phyloP scores from a whole-genome alignment of 768 basidiomycete genomes.

The Trametes cingulata region DNA sequence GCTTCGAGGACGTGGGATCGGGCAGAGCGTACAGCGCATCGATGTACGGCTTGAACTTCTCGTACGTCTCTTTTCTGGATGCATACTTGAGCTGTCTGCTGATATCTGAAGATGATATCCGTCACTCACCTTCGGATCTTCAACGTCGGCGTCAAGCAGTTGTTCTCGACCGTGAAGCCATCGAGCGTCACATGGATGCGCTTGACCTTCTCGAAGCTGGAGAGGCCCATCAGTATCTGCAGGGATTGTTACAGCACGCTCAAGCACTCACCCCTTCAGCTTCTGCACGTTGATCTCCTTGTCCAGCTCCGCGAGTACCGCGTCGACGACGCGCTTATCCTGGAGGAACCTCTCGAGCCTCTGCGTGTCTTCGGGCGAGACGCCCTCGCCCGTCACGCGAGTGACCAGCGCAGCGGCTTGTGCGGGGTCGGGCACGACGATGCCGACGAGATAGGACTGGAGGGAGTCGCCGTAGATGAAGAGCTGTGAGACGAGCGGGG shows the following conservation, averaged over 20 bases:
- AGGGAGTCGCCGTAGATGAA: conserved; percentile 90
- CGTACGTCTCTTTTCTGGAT: conserved; percentile 68
- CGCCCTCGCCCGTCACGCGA: conserved; percentile 47
- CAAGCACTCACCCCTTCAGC: conserved; percentile 69
- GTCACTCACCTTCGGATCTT: conserved; percentile 67
- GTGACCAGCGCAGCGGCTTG: conserved; percentile 64
- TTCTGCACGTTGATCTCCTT: conserved; percentile 61
- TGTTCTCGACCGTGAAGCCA: conserved; percentile 78
- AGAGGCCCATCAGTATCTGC: not conserved
- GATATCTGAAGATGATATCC: too few species aligned
- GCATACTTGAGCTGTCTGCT: not conserved
- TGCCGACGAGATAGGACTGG: conserved; percentile 79
- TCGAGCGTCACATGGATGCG: conserved; percentile 73
- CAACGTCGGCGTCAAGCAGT: conserved; percentile 86
- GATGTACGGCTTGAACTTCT: conserved; percentile 69
- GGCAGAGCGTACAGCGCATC: conserved; percentile 74
- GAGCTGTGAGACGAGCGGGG: conserved; percentile 72
- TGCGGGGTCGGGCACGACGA: conserved; percentile 85
- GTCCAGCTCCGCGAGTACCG: conserved; percentile 55
- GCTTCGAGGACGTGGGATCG: conserved; percentile 44
- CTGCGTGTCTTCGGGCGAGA: conserved; percentile 51
- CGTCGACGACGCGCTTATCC: conserved; percentile 59
- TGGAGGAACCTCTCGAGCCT: conserved; percentile 55
- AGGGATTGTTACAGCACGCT: not conserved
- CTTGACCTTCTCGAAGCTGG: conserved; percentile 85